Conservation (phyloP, 164 flowering plant genomes). For the Buxus sempervirens region DNA sequence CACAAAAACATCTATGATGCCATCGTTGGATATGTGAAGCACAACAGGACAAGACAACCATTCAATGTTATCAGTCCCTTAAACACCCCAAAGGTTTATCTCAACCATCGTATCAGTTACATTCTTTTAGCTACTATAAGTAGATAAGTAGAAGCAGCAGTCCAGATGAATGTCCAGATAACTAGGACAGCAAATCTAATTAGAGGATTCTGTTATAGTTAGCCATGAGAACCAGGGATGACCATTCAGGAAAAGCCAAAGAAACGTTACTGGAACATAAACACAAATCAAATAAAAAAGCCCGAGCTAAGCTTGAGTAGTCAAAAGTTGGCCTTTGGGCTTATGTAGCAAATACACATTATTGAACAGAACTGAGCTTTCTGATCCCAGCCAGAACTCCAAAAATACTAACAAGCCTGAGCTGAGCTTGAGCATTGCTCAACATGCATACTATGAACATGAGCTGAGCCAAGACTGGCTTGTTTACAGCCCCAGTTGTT, state of each 20-base stretch:
- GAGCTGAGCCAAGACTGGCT: no score
- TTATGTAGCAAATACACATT: no score
- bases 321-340: no score
- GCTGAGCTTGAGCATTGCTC: no score
- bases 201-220: background rate
- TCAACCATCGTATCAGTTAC: background rate
- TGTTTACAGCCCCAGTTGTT: no score
- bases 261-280: background rate
- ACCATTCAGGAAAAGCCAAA: background rate
- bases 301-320: no score
- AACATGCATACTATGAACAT: no score
- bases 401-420: no score
- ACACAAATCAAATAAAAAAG: background rate
- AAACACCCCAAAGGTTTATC: background rate
- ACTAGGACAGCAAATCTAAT: background rate
- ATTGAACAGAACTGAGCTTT: no score
- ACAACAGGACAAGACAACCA: background rate
- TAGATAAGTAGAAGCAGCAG: background rate
- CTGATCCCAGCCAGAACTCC: no score
- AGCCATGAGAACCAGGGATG: background rate
- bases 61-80: background rate
- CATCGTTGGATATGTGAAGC: background rate
- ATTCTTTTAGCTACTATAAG: background rate
- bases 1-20: background rate
- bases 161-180: background rate